A percentile compares a stretch with the other conserved stretches of the same genome.
These are phyloP conservation scores for Raphanus raphanistrum DNA, from an alignment of 345 rosid species.

Conservation along the genomic window DNA sequence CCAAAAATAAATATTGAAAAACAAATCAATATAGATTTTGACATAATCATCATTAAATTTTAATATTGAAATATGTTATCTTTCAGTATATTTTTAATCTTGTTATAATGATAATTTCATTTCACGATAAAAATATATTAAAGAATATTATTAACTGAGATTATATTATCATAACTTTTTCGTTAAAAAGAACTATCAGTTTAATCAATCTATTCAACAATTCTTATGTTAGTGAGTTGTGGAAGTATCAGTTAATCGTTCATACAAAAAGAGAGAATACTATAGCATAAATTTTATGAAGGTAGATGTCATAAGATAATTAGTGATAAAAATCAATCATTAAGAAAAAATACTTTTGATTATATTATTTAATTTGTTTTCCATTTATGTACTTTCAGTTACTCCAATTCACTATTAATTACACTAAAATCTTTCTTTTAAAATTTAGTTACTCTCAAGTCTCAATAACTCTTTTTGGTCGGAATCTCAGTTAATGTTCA, in stretches of 20 bases:
- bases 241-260: too few relatives aligned
- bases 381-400: too few relatives aligned
- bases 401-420: neutral
- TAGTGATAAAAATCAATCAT: too few relatives aligned
- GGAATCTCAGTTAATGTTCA: neutral
- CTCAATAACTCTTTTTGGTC: neutral
- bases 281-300: neutral
- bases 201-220: too few relatives aligned
- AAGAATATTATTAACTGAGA: neutral
- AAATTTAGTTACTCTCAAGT: neutral
- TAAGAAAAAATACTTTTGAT: too few relatives aligned
- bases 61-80: neutral
- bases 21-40: too few relatives aligned
- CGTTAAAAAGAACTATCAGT: too few relatives aligned
- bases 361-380: too few relatives aligned
- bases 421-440: too few relatives aligned
- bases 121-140: neutral
- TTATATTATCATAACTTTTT: neutral
- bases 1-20: too few relatives aligned
- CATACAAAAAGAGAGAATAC: neutral
- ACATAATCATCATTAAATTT: too few relatives aligned
- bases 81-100: neutral
- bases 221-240: too few relatives aligned
- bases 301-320: neutral
- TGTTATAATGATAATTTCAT: neutral